Evolutionary conservation across 768 basidiomycete genomes (phyloP).

Genomic region (Termitomyces bulborhizus): DNA sequence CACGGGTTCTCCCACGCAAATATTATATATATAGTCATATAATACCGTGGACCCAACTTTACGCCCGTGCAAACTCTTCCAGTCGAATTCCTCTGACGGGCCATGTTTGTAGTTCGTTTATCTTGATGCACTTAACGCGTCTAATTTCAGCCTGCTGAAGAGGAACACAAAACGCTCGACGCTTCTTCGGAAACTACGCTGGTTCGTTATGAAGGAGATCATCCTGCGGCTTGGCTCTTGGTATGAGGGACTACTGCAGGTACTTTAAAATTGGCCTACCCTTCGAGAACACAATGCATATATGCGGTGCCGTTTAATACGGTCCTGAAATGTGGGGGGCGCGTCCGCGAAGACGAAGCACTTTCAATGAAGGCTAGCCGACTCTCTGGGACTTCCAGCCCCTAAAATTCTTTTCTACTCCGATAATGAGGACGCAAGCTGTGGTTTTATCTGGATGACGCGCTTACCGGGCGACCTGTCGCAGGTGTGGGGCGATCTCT

Average conservation of each 20-base stretch:
- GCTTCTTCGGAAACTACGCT: not conserved
- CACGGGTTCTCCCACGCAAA: too few relatives aligned
- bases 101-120: too few relatives aligned
- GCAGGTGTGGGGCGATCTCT: slow-evolving; percentile 1
- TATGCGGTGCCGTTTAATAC: slow-evolving; percentile 3
- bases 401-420: slow-evolving; percentile 5
- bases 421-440: not conserved
- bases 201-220: not conserved
- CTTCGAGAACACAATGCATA: not conserved
- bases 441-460: slow-evolving; percentile 7
- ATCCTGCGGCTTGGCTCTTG: not conserved
- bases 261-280: not conserved
- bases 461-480: not conserved
- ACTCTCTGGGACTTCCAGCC: slow-evolving; percentile 3
- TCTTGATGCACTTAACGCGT: too few relatives aligned
- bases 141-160: too few relatives aligned
- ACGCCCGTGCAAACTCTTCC: too few relatives aligned
- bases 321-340: not conserved
- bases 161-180: too few relatives aligned
- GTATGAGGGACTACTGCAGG: not conserved
- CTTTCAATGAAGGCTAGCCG: slow-evolving; percentile 3
- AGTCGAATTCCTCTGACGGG: too few relatives aligned
- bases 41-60: too few relatives aligned
- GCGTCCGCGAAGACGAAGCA: slow-evolving; percentile 2
- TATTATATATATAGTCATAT: too few relatives aligned